Conservation (phyloP, 2,329 filamentous ascomycete genomes). For the Penicillium griseofulvum region DNA sequence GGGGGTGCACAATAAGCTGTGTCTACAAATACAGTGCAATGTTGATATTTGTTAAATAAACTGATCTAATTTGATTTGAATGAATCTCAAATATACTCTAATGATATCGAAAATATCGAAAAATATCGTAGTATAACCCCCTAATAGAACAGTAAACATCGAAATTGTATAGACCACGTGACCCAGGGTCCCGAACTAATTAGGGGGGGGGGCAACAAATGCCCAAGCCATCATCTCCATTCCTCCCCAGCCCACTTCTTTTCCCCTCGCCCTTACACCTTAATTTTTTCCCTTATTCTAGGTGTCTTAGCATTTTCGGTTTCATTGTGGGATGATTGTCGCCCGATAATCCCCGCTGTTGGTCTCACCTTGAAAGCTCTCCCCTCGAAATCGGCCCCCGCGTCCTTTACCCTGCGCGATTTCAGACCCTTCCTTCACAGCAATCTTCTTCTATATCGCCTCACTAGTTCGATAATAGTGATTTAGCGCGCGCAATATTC, state of each 20-base stretch:
- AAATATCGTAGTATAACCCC: no score
- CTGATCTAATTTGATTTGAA: not conserved
- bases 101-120: not conserved
- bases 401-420: conserved; percentile 17
- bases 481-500: not conserved
- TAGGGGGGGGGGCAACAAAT: conserved; percentile 31
- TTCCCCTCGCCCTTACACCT: conserved; percentile 16
- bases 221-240: conserved; percentile 26
- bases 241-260: conserved; percentile 18
- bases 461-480: not conserved
- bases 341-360: conserved; percentile 6
- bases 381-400: conserved; percentile 14
- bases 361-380: conserved; percentile 12
- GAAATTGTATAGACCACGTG: conserved; percentile 10
- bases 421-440: conserved; percentile 2
- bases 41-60: not conserved
- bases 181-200: conserved; percentile 9
- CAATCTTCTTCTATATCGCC: not conserved
- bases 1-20: not conserved
- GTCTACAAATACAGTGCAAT: not conserved
- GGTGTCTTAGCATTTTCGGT: not conserved
- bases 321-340: conserved; percentile 5
- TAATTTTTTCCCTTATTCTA: conserved; percentile 10
- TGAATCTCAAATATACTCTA: not conserved
- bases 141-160: not conserved